These are phyloP conservation scores for Dictyostelium discoideum DNA, from an alignment of 78 protist genomes.

Conservation along the genomic window dicty_2.7 NC_007089.4:5819001-5819500, in stretches of 20 bases:
- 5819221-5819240: background rate
- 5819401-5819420: background rate
- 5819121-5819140: background rate
- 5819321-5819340: conserved; percentile 20
- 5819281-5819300: background rate
- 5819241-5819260: no score
- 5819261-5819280: background rate
- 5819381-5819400: conserved; percentile 9
- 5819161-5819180: background rate
- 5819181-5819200: background rate
- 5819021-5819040: background rate
- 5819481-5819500: background rate
- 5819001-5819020: background rate
- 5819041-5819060: background rate
- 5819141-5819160: background rate
- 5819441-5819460: background rate
- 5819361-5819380: background rate
- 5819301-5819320: background rate
- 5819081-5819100: background rate
- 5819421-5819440: background rate
- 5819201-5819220: background rate
- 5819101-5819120: background rate
- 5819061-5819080: background rate
- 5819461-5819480: background rate
- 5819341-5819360: background rate